Base-by-base conservation (phyloP, 805 yeast genomes). In the Lachancea sp. region DNA sequence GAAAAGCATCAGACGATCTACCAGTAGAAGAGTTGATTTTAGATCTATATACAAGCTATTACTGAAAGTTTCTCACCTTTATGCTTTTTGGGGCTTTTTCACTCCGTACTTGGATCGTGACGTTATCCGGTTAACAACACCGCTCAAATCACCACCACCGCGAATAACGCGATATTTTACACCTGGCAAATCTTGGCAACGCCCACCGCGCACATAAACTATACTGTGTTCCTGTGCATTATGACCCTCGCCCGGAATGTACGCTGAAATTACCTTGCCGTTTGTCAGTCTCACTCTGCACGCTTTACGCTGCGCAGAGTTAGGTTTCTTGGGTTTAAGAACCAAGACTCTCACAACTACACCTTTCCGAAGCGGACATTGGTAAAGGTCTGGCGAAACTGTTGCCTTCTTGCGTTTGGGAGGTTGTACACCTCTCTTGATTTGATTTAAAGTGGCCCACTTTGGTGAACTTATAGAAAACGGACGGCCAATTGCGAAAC, bases 231-330 rank as follows among this genome's bases (percentile, higher is more conserved):
- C 99, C 69, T 92, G 97, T 17, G 95, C 82, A 58, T 92, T 92
- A 65, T 92, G 98, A 16, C 99, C 98, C 60, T 92, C 97, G 41
- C 99, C 99, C 12, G 97, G 96, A 43, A 92, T 92, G 61, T 88
- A 89, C 1, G 96, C 96, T 34, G 90, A 80, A 13, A 92, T 76
- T 36, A 85, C 80, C 49, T 80, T 82, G 20, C 97, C 98, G 55
- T 85, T 90, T 8, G 95, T 76, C 46, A 92, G 72, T 65, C 95
- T 77, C 17, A 92, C 97, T 70, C 97, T 83, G 48, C 95, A 88
- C 34, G 94, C 96, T 64, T 92, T 92, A 68, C 99, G 77, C 67
- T 89, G 90, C 15, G 99, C 97, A 32, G 97, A 90, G 69, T 92
- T 92, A 25, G 99, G 99, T 63, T 92, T 92, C 71, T 92, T 92